Base-by-base conservation (phyloP, 495 filamentous ascomycete genomes). In the Hypoxylon trugodes region DNA sequence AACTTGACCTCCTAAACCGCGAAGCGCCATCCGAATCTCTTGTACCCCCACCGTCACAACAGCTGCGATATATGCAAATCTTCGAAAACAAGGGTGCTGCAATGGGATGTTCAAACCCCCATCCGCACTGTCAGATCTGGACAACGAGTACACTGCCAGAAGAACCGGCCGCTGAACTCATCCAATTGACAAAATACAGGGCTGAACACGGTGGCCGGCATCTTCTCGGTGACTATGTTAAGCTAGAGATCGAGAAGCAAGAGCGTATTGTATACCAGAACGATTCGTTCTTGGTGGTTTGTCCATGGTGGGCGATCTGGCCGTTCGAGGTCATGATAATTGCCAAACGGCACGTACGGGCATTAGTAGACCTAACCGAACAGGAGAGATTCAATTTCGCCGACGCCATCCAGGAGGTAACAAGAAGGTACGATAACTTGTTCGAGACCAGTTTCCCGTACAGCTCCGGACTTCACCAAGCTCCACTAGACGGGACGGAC, bases 21-120 rank as follows among this genome's bases (percentile, higher is more conserved):
- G 79, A 60, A 79, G 83, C 60, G 63, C 76, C 61, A 58, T 62
- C 69, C 0, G 72, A 77, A 51, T 74, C 70, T 47, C 76, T 70
- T 69, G 71, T 70, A 12, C 81, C 67, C 48, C 77, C 80, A 26
- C 86, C 92, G 4, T 87, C 84, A 41, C 83, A 89, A 52, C 93
- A 97, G 74, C 92, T 96, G 68, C 86, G 87, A 41, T 98, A 96
- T 76, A 97, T 98, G 93, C 95, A 98, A 75, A 97, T 98, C 64
- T 98, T 98, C 61, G 95, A 98, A 77, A 98, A 98, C 80, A 98
- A 98, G 79, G 95, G 95, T 41, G 87, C 90, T 0, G 91, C 95
- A 3, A 98, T 98, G 95, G 95, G 95, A 25, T 98, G 95, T 82
- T 98, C 95, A 2, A 98, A 98, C 74, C 96, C 95, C 5, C 95